These are phyloP conservation scores for Talaromyces proteolyticus DNA, from an alignment of 495 filamentous ascomycete species.

Conservation along the genomic window DNA sequence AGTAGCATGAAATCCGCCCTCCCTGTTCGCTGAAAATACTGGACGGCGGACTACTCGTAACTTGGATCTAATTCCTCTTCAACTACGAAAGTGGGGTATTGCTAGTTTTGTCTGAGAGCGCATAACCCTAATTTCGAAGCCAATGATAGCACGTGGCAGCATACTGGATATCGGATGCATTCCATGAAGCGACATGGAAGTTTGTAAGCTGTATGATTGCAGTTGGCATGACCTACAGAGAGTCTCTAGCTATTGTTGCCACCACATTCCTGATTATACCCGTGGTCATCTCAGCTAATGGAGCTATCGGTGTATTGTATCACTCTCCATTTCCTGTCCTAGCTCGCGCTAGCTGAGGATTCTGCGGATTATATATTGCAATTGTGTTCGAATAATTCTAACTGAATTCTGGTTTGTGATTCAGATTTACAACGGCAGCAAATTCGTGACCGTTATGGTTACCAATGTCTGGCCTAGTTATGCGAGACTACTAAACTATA, in stretches of 20 bases:
- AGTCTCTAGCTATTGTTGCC: conserved; percentile 55
- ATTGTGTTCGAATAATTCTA: conserved; percentile 63
- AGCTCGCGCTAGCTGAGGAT: conserved; percentile 61
- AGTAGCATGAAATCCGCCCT: conserved; percentile 28
- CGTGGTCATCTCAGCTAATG: conserved; percentile 58
- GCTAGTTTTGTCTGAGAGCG: conserved; percentile 33
- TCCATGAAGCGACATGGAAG: conserved; percentile 58
- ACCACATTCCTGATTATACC: conserved; percentile 57
- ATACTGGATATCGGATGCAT: conserved; percentile 61
- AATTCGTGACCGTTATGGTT: conserved; percentile 60
- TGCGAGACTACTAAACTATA: conserved; percentile 44
- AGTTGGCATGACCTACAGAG: conserved; percentile 57
- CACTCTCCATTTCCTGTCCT: conserved; percentile 66
- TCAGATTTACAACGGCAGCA: conserved; percentile 60
- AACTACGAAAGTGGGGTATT: conserved; percentile 37
- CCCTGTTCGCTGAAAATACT: conserved; percentile 33
- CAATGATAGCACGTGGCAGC: conserved; percentile 21
- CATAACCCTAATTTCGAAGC: conserved; percentile 12
- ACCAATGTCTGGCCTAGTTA: conserved; percentile 64
- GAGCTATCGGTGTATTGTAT: conserved; percentile 55
- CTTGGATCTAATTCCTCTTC: conserved; percentile 36
- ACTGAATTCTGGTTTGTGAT: conserved; percentile 72
- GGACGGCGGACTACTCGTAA: conserved; percentile 39
- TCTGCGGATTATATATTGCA: conserved; percentile 61
- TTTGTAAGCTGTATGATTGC: conserved; percentile 54